Percentiles rank a stretch among this genome's conserved stretches.
Conservation (phyloP, 305 asterid genomes). For the Fraxinus albicans region DNA sequence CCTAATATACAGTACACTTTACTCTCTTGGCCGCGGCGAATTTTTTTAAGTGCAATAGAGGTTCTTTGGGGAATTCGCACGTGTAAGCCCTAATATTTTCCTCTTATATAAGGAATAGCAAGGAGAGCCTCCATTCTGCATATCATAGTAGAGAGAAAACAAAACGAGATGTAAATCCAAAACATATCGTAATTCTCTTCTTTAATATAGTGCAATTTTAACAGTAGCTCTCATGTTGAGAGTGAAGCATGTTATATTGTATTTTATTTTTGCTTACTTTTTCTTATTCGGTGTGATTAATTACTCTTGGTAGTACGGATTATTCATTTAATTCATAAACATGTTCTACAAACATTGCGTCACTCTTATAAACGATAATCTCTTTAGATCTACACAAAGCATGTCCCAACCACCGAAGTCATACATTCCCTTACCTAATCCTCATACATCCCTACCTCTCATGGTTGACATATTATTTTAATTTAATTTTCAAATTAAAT, state of each 20-base stretch:
- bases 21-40: no score
- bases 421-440: neutral
- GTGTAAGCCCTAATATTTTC: neutral
- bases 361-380: neutral
- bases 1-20: neutral
- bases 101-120: neutral
- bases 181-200: neutral
- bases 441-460: neutral
- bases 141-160: neutral
- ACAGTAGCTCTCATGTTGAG: neutral
- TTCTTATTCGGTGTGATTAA: neutral
- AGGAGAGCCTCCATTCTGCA: neutral
- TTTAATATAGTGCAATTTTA: neutral
- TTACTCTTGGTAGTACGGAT: neutral
- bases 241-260: neutral
- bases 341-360: neutral
- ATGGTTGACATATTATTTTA: neutral
- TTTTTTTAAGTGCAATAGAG: neutral
- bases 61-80: neutral
- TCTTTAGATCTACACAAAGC: neutral
- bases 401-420: neutral
- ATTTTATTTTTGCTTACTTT: neutral
- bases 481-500: neutral
- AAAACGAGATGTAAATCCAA: neutral
- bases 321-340: neutral